Conservation (phyloP, 2,329 filamentous ascomycete genomes). For the Paecilomyces variotii region DNA sequence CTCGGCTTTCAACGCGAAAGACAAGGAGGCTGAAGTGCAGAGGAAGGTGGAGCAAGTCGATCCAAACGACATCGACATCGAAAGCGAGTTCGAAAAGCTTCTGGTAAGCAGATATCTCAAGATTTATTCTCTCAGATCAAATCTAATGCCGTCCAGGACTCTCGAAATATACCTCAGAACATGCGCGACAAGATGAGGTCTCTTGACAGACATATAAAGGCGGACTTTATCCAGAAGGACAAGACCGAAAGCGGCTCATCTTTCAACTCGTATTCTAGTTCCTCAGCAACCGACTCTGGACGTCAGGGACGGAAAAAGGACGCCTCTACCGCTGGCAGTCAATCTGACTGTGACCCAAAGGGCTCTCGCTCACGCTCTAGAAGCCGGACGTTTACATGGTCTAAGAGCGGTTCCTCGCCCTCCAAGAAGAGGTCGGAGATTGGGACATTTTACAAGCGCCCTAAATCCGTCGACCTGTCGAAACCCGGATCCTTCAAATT, state of each 20-base stretch:
- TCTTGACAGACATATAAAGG: constrained; percentile 81
- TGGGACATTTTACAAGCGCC: constrained; percentile 58
- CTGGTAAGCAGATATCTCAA: constrained; percentile 50
- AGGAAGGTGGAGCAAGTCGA: constrained; percentile 39
- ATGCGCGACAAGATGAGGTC: constrained; percentile 93
- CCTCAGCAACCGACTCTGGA: constrained; percentile 16
- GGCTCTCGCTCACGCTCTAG: constrained; percentile 45
- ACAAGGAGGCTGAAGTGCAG: constrained; percentile 32
- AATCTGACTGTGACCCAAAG: constrained; percentile 38
- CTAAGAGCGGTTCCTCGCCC: constrained; percentile 59
- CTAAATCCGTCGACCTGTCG: constrained; percentile 64
- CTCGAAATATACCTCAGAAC: constrained; percentile 87
- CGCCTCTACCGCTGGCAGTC: constrained; percentile 1
- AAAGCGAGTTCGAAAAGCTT: constrained; percentile 55
- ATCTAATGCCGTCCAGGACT: constrained; percentile 51
- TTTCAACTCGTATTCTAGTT: constrained; percentile 31
- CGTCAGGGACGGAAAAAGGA: constrained; percentile 37
- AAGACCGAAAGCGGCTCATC: constrained; percentile 57
- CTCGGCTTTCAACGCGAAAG: constrained; percentile 52
- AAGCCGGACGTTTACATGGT: constrained; percentile 72
- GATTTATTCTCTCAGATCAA: constrained; percentile 49
- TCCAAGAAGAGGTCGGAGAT: constrained; percentile 67
- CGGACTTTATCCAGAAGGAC: constrained; percentile 88
- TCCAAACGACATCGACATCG: constrained; percentile 49
- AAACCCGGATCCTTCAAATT: constrained; percentile 53